phyloP scores from a whole-genome alignment of 768 basidiomycete species.

The Mycena galericulata region DNA sequence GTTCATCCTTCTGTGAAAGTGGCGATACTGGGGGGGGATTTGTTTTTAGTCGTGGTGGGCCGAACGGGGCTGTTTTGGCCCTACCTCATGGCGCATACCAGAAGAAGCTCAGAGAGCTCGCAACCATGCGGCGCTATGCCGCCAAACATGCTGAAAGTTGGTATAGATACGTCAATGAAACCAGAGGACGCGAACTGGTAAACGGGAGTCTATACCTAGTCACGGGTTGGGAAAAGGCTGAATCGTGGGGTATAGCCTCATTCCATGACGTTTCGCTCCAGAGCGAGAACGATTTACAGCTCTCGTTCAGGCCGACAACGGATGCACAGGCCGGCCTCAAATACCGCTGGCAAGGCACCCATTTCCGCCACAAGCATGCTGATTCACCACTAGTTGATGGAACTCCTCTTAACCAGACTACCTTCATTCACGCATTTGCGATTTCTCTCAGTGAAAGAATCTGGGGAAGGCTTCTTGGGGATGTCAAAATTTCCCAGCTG shows the following conservation, averaged over 20 bases:
- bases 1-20: no score
- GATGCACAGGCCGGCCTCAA: neutral
- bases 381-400: neutral
- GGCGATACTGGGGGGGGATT: slow-evolving; percentile 4
- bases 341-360: neutral
- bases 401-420: slow-evolving; percentile 5
- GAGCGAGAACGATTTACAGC: neutral
- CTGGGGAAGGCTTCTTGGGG: slow-evolving; percentile 15
- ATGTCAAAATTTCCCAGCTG: neutral
- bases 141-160: slow-evolving; percentile 28
- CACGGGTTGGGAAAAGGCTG: slow-evolving; percentile 35
- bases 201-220: slow-evolving; percentile 36
- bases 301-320: slow-evolving; percentile 6
- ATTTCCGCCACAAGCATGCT: neutral
- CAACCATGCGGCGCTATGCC: slow-evolving; percentile 26
- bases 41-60: slow-evolving; percentile 4
- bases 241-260: slow-evolving; percentile 30
- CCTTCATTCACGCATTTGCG: slow-evolving; percentile 19
- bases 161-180: slow-evolving; percentile 29
- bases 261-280: neutral
- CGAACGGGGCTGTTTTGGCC: slow-evolving; percentile 32
- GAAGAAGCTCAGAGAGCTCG: slow-evolving; percentile 6
- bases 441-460: slow-evolving; percentile 22
- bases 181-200: slow-evolving; percentile 16
- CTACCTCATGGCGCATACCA: slow-evolving; percentile 30